Conservation (phyloP, 345 rosid species). For the Fremontodendron californicum region DNA sequence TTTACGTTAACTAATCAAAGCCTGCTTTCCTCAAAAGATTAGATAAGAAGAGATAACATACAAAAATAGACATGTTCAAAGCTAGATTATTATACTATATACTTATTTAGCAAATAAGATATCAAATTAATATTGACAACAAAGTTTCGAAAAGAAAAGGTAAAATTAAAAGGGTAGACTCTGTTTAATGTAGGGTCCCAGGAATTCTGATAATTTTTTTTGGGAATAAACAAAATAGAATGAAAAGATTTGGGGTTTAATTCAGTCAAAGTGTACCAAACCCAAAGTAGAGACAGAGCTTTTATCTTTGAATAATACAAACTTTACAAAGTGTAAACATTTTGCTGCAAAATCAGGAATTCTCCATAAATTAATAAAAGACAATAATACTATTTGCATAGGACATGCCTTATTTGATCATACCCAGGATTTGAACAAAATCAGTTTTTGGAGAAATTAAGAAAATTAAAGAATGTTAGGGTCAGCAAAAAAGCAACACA, state of each 20-base stretch:
- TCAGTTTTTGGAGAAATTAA: background rate
- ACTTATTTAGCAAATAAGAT: background rate
- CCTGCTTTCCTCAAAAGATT: slow-evolving; percentile 22
- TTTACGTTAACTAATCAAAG: slow-evolving; percentile 13
- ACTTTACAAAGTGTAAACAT: background rate
- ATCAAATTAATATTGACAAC: background rate
- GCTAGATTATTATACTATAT: background rate
- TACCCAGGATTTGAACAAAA: background rate
- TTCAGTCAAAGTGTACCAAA: slow-evolving; percentile 4
- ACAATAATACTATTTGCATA: background rate
- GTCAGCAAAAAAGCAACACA: background rate
- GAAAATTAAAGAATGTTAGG: background rate
- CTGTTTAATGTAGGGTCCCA: background rate
- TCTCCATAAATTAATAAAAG: background rate
- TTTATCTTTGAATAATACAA: background rate
- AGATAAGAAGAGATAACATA: slow-evolving; percentile 12
- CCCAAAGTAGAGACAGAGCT: background rate
- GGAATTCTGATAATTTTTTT: background rate
- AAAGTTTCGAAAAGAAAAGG: background rate
- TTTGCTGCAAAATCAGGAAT: background rate
- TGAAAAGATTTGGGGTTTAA: slow-evolving; percentile 6
- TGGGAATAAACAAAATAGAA: background rate
- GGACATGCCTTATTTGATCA: background rate
- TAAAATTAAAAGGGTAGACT: background rate
- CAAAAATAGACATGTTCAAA: slow-evolving; percentile 16